Percentiles rank a stretch among this genome's conserved stretches.
Conservation (phyloP, 78 protist species). For the Isochrysis galbana region DNA sequence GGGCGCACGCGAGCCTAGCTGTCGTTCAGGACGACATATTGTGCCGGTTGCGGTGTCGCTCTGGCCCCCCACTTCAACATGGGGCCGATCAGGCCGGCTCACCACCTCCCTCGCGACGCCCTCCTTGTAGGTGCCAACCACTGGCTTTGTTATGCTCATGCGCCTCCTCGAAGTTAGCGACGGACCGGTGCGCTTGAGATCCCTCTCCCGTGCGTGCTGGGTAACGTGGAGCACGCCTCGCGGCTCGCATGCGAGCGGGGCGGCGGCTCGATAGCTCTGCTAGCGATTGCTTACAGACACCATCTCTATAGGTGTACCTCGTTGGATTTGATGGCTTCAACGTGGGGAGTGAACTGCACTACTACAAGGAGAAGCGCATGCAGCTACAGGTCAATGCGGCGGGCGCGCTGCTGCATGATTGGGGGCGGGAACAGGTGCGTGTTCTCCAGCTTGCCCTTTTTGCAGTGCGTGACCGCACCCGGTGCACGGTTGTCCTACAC, state of each 20-base stretch:
- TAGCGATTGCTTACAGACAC: no score
- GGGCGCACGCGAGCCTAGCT: no score
- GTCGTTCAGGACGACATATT: no score
- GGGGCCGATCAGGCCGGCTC: no score
- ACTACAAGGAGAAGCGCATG: neutral
- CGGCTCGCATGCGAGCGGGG: no score
- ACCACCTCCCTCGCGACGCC: no score
- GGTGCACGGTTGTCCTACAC: neutral
- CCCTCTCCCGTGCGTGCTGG: no score
- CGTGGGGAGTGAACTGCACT: neutral
- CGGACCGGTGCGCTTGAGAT: no score
- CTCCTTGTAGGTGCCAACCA: neutral
- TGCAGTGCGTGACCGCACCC: neutral
- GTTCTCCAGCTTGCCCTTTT: neutral
- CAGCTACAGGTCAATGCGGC: slow-evolving; percentile 1
- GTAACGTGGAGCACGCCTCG: no score
- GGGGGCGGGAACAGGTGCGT: neutral
- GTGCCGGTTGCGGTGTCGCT: no score
- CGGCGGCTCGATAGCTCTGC: no score
- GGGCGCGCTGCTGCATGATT: slow-evolving; percentile 10
- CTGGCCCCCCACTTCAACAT: no score
- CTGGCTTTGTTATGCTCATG: slow-evolving; percentile 4
- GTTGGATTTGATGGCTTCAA: neutral
- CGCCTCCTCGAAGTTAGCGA: neutral
- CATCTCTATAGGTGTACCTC: neutral